phyloP scores from a whole-genome alignment of 2,329 filamentous ascomycete species.

The Fusarium poae region DNA sequence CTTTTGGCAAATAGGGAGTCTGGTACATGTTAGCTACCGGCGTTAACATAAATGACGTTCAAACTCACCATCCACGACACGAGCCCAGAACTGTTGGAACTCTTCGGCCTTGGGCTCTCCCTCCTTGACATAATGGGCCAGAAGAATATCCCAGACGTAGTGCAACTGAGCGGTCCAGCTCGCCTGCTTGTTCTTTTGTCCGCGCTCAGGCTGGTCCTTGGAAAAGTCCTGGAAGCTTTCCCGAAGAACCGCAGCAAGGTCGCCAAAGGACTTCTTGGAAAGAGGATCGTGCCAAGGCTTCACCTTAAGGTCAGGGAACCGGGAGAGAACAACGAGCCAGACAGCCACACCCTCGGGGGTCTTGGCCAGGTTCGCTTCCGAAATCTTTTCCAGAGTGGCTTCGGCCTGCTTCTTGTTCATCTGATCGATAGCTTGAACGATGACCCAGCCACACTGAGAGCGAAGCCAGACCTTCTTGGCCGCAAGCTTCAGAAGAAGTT shows the following conservation, averaged over 20 bases:
- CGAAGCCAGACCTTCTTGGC: slow-evolving; percentile 89
- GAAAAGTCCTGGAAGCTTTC: slow-evolving; percentile 72
- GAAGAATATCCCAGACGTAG: slow-evolving; percentile 87
- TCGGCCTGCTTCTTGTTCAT: slow-evolving; percentile 70
- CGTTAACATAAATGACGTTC: background rate
- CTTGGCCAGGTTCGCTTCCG: slow-evolving; percentile 75
- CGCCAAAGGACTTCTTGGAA: slow-evolving; percentile 73
- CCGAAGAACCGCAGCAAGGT: slow-evolving; percentile 82
- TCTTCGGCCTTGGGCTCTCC: slow-evolving; percentile 56
- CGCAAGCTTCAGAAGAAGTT: slow-evolving; percentile 78
- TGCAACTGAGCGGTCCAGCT: slow-evolving; percentile 85
- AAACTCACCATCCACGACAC: slow-evolving; percentile 83
- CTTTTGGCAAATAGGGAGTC: slow-evolving; percentile 85
- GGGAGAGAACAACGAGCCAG: slow-evolving; percentile 79
- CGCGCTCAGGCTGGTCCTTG: slow-evolving; percentile 59
- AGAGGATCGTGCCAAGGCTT: slow-evolving; percentile 86
- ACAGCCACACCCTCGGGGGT: slow-evolving; percentile 91
- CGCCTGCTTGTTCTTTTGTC: slow-evolving; percentile 70
- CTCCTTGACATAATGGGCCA: slow-evolving; percentile 65
- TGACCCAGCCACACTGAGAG: slow-evolving; percentile 86
- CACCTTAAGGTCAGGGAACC: slow-evolving; percentile 72
- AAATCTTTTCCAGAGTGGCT: slow-evolving; percentile 72
- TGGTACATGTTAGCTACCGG: slow-evolving; percentile 55
- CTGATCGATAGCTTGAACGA: slow-evolving; percentile 78
- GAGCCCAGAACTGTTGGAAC: slow-evolving; percentile 86